Conservation (phyloP, 257 asterid species). For the Haberlea rhodopensis region DNA sequence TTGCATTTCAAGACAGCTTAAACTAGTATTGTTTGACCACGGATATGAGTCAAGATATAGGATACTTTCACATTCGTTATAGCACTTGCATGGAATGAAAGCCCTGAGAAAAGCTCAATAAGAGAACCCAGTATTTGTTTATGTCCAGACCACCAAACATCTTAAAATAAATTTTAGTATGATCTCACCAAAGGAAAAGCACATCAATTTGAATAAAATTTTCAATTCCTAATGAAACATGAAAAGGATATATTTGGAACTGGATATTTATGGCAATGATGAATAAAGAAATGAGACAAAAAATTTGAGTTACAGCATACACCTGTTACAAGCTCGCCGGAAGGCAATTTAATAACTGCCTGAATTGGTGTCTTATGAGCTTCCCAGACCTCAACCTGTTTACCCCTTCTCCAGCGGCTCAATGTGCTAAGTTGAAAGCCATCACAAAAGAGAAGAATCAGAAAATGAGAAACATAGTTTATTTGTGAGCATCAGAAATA, state of each 20-base stretch:
- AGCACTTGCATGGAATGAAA: not conserved
- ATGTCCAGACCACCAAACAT: not conserved
- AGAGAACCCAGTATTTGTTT: not conserved
- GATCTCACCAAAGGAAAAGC: not conserved
- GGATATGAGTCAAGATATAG: not conserved
- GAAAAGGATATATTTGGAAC: constrained; percentile 1
- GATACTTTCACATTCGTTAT: not conserved
- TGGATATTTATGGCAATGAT: not conserved
- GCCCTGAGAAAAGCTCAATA: not conserved
- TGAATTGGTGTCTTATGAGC: constrained; percentile 85
- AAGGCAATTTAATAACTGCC: constrained; percentile 74
- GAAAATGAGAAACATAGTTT: constrained; percentile 10
- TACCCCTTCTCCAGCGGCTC: constrained; percentile 90
- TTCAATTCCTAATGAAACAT: constrained; percentile 3
- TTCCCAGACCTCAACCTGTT: constrained; percentile 75
- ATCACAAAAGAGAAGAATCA: constrained; percentile 21
- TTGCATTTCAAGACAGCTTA: not conserved
- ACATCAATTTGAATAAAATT: not conserved
- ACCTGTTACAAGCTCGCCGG: constrained; percentile 95
- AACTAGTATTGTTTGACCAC: not conserved
- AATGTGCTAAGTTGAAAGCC: constrained; percentile 51
- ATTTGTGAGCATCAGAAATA: not conserved
- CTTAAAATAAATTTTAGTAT: too few relatives aligned
- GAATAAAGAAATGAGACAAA: constrained; percentile 19
- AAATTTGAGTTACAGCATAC: constrained; percentile 7